phyloP scores from a whole-genome alignment of 345 rosid species.

The Linum usitatissimum region DNA sequence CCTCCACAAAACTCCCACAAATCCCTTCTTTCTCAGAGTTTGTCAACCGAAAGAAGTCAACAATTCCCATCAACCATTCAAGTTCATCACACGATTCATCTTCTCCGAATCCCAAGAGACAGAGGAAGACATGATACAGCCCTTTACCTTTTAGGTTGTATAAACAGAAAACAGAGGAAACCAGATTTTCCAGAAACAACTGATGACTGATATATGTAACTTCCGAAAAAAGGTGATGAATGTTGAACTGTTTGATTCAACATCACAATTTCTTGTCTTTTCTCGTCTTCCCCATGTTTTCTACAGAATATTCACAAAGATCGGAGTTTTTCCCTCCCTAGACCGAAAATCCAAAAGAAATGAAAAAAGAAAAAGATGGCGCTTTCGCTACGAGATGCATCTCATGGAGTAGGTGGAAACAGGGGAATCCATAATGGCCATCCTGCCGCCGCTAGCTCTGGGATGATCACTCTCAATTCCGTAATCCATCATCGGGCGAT shows the following conservation, averaged over 20 bases:
- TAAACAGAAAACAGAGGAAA: not conserved
- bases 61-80: not conserved
- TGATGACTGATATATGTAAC: not conserved
- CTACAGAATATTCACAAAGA: not conserved
- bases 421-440: constrained; percentile 20
- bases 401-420: constrained; percentile 38
- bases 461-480: constrained; percentile 65
- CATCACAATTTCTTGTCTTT: not conserved
- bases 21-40: not conserved
- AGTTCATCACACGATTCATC: not conserved
- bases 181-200: not conserved
- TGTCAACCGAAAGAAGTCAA: not conserved
- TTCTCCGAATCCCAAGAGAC: not conserved
- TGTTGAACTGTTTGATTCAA: not conserved
- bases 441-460: constrained; percentile 16
- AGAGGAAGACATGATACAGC: not conserved
- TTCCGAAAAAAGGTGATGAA: not conserved
- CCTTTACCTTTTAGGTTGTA: too few relatives aligned
- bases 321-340: not conserved
- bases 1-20: not conserved
- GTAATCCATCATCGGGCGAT: constrained; percentile 34
- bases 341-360: not conserved
- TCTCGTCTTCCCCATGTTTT: not conserved
- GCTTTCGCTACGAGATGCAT: constrained; percentile 34
- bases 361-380: not conserved